phyloP scores from a whole-genome alignment of 1,284 basidiomycete genomes.

The Salmacisia buchloeana region DNA sequence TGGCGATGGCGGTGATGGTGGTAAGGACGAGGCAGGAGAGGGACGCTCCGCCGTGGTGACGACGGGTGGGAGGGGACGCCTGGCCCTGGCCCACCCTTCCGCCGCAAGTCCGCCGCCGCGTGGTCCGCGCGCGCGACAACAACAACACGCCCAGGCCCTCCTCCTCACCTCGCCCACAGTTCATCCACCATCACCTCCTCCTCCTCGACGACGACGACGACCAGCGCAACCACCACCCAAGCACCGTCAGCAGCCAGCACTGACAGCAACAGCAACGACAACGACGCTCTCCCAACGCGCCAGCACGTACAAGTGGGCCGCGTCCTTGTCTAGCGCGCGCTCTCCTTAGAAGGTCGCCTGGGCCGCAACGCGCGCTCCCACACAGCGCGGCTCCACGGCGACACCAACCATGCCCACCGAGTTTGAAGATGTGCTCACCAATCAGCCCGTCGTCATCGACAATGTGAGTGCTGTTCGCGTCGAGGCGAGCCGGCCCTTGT shows the following conservation, averaged over 20 bases:
- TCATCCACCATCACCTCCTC: neutral
- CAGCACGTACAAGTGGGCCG: too few relatives aligned
- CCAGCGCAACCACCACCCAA: neutral
- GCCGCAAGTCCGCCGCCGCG: too few relatives aligned
- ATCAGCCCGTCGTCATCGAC: constrained; percentile 51
- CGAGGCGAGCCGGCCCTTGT: neutral
- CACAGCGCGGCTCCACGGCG: neutral
- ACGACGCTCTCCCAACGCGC: neutral
- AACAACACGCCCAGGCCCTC: neutral
- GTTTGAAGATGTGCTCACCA: constrained; percentile 49
- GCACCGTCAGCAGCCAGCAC: too few relatives aligned
- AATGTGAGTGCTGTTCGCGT: constrained; percentile 21
- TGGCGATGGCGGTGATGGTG: too few relatives aligned
- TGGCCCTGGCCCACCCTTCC: too few relatives aligned
- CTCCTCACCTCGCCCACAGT: neutral
- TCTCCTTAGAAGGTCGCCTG: too few relatives aligned
- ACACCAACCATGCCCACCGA: constrained; percentile 28
- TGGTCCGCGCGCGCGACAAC: too few relatives aligned
- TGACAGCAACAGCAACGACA: neutral
- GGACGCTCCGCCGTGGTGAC: too few relatives aligned
- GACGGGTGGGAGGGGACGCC: too few relatives aligned
- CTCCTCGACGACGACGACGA: neutral
- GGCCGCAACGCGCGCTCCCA: neutral
- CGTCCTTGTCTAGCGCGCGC: too few relatives aligned
- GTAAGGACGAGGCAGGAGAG: too few relatives aligned